Base-by-base conservation (phyloP, 768 basidiomycete species). In the Agaricus subrufescens region DNA sequence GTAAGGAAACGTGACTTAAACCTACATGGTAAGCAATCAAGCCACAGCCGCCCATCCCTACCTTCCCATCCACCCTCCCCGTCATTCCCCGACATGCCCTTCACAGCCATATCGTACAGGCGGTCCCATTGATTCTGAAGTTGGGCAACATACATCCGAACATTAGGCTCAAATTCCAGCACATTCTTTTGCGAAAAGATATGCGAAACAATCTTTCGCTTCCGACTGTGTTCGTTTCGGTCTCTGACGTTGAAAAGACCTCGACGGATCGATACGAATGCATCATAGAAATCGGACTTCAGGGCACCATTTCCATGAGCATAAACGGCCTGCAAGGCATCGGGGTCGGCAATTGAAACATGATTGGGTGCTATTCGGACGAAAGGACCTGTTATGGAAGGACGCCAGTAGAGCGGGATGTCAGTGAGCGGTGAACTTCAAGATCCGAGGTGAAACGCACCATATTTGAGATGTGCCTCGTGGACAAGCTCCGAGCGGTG, bases 121-220 rank as follows among this genome's bases (percentile, higher is more conserved):
- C 80, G 74, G 62, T 93, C 90, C 90, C 91, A 94, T 63, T 92
- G 89, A 14, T 66, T 67, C 57, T 92, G 66, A 54, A 94, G 70
- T 50, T 79, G 71, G 1, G 65, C 68, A 19, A 93, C 78, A 62
- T 89, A 83, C 1, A 73, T 63, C 3, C 81, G 74, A 52, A 93
- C 81, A 58, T 91, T 82, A 0, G 90, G 89, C 67, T 94, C 91
- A 58, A 96, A 95, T 62, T 91, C 89, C 57, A 90, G 67, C 3
- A 96, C 91, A 53, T 71, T 89, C 74, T 94, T 94, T 66, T 89
- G 87, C 1, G 86, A 86, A 71, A 91, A 91, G 63, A 91, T 86
- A 65, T 90, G 84, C 0, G 90, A 86, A 46, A 96, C 82, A 58
- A 97, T 90, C 73, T 96, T 96, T 73, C 92, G 85, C 72, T 94